Percentiles rank a stretch among this genome's conserved stretches.
phyloP scores from a whole-genome alignment of 768 basidiomycete species.

The Pleurotus tuoliensis region DNA sequence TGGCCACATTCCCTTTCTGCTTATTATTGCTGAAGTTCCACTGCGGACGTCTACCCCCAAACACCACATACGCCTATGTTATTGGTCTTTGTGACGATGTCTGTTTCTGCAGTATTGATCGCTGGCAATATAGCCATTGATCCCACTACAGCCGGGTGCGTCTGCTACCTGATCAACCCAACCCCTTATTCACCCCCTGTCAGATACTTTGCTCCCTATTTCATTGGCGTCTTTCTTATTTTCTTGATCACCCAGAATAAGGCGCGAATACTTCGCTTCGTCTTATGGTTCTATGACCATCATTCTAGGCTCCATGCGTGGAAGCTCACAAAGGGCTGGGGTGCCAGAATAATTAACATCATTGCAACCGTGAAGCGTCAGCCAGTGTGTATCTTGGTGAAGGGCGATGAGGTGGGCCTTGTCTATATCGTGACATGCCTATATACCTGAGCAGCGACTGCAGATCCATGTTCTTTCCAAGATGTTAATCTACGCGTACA shows the following conservation, averaged over 20 bases:
- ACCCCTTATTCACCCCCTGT: not conserved
- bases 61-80: constrained; percentile 33
- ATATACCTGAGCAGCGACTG: not conserved
- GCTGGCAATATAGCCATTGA: constrained; percentile 60
- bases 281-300: constrained; percentile 66
- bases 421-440: no score
- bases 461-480: constrained; percentile 66
- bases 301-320: constrained; percentile 42
- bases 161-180: constrained; percentile 5
- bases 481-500: constrained; percentile 60
- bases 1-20: constrained; percentile 61
- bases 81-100: constrained; percentile 37
- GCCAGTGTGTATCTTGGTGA: constrained; percentile 58
- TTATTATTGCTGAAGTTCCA: constrained; percentile 62
- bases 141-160: constrained; percentile 51
- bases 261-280: constrained; percentile 44
- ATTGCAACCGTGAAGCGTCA: constrained; percentile 48
- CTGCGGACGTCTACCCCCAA: constrained; percentile 52
- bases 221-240: constrained; percentile 41
- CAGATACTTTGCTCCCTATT: constrained; percentile 64
- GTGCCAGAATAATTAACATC: constrained; percentile 32
- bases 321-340: constrained; percentile 36
- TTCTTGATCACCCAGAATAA: constrained; percentile 54
- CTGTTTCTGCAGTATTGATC: constrained; percentile 39
- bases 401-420: constrained; percentile 57